phyloP scores from a whole-genome alignment of 2,329 filamentous ascomycete species.

The Fusarium hainanense region DNA sequence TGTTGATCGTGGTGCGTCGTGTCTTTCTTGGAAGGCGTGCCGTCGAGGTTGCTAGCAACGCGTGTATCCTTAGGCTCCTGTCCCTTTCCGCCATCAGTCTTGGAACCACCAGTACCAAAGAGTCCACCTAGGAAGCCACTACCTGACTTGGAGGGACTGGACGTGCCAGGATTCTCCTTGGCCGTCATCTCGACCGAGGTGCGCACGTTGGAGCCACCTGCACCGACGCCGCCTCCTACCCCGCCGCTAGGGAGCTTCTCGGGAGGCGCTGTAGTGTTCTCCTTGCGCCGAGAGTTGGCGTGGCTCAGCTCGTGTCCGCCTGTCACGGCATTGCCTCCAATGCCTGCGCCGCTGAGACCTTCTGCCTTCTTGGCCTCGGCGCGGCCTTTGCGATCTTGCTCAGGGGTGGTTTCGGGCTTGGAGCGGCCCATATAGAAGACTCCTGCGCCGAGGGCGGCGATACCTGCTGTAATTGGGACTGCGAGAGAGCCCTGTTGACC shows the following conservation, averaged over 20 bases:
- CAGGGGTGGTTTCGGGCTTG: conserved; percentile 19
- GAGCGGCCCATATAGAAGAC: conserved; percentile 39
- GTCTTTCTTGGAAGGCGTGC: conserved; percentile 26
- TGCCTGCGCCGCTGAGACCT: conserved; percentile 48
- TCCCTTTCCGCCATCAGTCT: conserved; percentile 12
- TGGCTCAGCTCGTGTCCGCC: conserved; percentile 48
- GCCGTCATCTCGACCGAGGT: conserved; percentile 44
- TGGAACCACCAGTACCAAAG: conserved; percentile 42
- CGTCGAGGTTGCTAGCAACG: conserved; percentile 31
- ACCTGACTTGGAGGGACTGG: conserved; percentile 9
- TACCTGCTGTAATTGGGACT: conserved; percentile 35
- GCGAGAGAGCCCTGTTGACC: conserved; percentile 32
- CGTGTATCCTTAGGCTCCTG: conserved; percentile 36
- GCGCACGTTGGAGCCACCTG: conserved; percentile 45
- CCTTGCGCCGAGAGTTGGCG: conserved; percentile 33
- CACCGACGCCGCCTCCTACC: conserved; percentile 49
- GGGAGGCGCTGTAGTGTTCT: conserved; percentile 37
- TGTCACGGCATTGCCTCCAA: conserved; percentile 47
- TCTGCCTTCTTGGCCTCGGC: conserved; percentile 49
- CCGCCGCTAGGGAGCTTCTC: conserved; percentile 51
- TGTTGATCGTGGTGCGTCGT: conserved; percentile 18
- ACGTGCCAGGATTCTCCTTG: conserved; percentile 22
- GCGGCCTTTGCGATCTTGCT: conserved; percentile 30
- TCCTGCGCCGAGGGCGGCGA: conserved; percentile 38
- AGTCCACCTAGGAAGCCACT: conserved; percentile 35